Evolutionary conservation across 2,329 filamentous ascomycete genomes (phyloP).

Genomic region (Neospermospora avenae): DNA sequence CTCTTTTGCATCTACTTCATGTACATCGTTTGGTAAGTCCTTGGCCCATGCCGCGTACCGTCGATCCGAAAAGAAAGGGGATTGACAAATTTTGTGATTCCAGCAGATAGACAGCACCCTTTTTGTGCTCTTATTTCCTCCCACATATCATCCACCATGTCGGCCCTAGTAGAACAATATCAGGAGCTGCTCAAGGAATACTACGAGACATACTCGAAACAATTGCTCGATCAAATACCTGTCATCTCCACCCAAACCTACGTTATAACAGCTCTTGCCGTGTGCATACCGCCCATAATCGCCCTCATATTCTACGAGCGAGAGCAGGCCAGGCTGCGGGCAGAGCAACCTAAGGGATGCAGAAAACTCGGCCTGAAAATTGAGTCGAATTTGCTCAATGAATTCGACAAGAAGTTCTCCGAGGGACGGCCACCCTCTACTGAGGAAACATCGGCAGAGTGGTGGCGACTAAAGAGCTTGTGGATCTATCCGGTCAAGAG

Average conservation of each 20-base stretch:
- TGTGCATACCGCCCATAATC: constrained; percentile 34
- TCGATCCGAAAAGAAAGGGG: constrained; percentile 10
- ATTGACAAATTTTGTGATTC: constrained; percentile 10
- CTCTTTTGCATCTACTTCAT: constrained; percentile 26
- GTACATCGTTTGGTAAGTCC: constrained; percentile 30
- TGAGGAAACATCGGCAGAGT: constrained; percentile 35
- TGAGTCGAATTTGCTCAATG: constrained; percentile 52
- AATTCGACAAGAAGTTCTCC: constrained; percentile 50
- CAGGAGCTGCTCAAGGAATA: constrained; percentile 27
- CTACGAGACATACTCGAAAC: constrained; percentile 29
- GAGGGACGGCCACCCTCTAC: constrained; percentile 34
- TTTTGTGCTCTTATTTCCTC: constrained; percentile 22
- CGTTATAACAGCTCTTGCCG: constrained; percentile 30
- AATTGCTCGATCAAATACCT: constrained; percentile 29
- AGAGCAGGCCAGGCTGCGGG: constrained; percentile 30
- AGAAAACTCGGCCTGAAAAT: constrained; percentile 47
- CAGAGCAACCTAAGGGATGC: constrained; percentile 46
- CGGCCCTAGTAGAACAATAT: constrained; percentile 27
- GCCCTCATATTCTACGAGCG: constrained; percentile 34
- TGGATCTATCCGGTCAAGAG: constrained; percentile 83
- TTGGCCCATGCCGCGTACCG: not conserved
- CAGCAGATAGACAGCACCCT: constrained; percentile 29
- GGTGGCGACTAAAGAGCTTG: constrained; percentile 61
- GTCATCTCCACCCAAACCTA: constrained; percentile 33
- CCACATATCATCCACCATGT: constrained; percentile 20